Evolutionary conservation across 2,329 filamentous ascomycete species (phyloP), one percentile per base, ranked within the genome.

Genomic region (Xylaria sp.): DNA sequence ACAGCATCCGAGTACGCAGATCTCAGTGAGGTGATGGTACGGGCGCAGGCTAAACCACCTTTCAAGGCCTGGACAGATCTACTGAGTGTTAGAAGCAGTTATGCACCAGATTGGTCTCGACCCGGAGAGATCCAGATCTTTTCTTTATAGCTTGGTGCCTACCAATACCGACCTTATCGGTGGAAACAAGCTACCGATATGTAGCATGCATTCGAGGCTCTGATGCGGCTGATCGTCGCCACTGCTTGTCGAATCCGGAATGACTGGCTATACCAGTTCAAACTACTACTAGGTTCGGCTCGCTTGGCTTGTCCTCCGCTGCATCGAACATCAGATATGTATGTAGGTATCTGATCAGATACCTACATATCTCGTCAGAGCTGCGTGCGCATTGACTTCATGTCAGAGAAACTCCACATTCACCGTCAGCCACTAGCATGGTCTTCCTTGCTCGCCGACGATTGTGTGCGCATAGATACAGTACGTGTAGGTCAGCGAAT

Each of bases 161-260:
- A 45, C 15, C 28, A 4, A 31, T 5, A 47, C 37, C 28, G 35
- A 31, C 31, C 23, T 17, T n/a, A 19, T 21, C 25, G 14, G 38
- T 8, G 25, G 23, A 38, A 28, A 33, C 43, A 28, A 49, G 58
- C 38, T 5, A n/a, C n/a, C n/a, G n/a, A n/a, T n/a, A n/a, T n/a
- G n/a, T n/a, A 31, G 19, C 25, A 31, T 31, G 28, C 45, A 11
- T 50, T 15, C 3, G 33, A 40, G 43, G 46, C n/a, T 53, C 33
- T 53, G 40, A 60, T 57, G 57, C 61, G 61, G 61, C 61, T 60
- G 61, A 60, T 46, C 31, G 28, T 40, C 14, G 43, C 51, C 45
- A 50, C 38, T 49, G 42, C 52, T 51, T 56, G n/a, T 45, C 42
- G 28, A 53, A 46, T 49, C 11, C 8, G 47, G 57, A 15, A 60